phyloP scores from a whole-genome alignment of 1,284 basidiomycete species.

The Dichomitus squalens region DNA sequence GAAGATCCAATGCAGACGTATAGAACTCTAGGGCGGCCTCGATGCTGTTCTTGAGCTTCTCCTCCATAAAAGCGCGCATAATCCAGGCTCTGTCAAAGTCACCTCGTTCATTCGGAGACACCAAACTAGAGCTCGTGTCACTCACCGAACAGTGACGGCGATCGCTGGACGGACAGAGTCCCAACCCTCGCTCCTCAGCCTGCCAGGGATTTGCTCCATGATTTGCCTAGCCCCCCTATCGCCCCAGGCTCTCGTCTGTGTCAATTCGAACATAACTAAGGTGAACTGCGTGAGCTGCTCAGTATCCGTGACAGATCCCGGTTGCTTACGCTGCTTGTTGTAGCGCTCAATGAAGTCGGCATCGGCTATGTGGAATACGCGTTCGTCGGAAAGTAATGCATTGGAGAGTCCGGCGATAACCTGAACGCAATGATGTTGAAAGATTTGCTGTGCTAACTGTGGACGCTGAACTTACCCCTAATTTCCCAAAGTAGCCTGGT shows the following conservation, averaged over 20 bases:
- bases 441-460: neutral
- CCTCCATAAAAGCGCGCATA: conserved; percentile 34
- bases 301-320: no score
- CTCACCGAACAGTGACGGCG: conserved; percentile 42
- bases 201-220: conserved; percentile 35
- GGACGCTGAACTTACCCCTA: neutral
- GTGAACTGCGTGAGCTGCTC: neutral
- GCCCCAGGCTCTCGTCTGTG: conserved; percentile 34
- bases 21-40: conserved; percentile 20
- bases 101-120: neutral
- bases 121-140: neutral
- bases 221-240: conserved; percentile 33
- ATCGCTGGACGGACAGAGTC: conserved; percentile 40
- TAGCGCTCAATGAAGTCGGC: conserved; percentile 32
- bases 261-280: conserved; percentile 34
- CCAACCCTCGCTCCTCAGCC: conserved; percentile 40
- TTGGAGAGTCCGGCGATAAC: conserved; percentile 33
- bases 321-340: conserved; percentile 39
- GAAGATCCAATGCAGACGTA: conserved; percentile 36
- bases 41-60: conserved; percentile 5
- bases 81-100: conserved; percentile 3
- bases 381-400: conserved; percentile 36
- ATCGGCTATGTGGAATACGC: conserved; percentile 36
- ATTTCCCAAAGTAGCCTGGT: conserved; percentile 2
- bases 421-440: conserved; percentile 18